A percentile compares a stretch with the other conserved stretches of the same genome.
These are phyloP conservation scores for Hypomontagnella submonticulosa DNA, from an alignment of 495 filamentous ascomycete genomes.

Conservation along the genomic window DNA sequence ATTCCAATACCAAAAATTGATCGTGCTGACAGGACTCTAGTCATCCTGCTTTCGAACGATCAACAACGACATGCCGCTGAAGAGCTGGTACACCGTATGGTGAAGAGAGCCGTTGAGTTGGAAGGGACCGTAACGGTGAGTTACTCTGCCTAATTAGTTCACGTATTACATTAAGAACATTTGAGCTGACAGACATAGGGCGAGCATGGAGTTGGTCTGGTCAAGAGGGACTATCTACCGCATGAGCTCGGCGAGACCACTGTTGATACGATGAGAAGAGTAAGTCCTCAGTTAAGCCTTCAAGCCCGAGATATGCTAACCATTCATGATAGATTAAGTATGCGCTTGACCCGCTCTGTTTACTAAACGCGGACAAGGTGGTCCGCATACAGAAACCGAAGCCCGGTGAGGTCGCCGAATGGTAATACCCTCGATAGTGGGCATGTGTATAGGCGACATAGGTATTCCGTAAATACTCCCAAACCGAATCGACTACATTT, in stretches of 20 bases:
- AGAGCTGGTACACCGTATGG: conserved; percentile 82
- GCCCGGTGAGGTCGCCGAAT: conserved; percentile 62
- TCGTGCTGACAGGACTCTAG: conserved; percentile 48
- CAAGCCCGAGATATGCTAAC: conserved; percentile 8
- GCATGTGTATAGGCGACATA: conserved; percentile 12
- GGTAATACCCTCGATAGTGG: conserved; percentile 49
- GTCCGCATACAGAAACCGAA: conserved; percentile 69
- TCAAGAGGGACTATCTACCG: conserved; percentile 82
- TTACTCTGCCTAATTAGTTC: not conserved
- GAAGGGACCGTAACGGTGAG: conserved; percentile 80
- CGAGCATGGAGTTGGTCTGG: conserved; percentile 83
- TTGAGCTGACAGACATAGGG: conserved; percentile 54
- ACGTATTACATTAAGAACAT: not conserved
- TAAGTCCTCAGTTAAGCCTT: conserved; percentile 49
- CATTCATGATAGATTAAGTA: conserved; percentile 64
- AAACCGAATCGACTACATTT: not conserved
- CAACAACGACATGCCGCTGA: conserved; percentile 71
- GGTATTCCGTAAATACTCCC: conserved; percentile 13
- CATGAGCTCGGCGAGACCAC: conserved; percentile 77
- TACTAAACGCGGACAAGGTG: conserved; percentile 86
- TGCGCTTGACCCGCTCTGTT: conserved; percentile 79
- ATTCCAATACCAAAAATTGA: not conserved
- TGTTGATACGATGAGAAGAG: conserved; percentile 83
- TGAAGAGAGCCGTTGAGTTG: conserved; percentile 83
- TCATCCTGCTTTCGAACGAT: conserved; percentile 78